Evolutionary conservation across 768 basidiomycete species (phyloP).

Genomic region (Boletus vinaceobasis): DNA sequence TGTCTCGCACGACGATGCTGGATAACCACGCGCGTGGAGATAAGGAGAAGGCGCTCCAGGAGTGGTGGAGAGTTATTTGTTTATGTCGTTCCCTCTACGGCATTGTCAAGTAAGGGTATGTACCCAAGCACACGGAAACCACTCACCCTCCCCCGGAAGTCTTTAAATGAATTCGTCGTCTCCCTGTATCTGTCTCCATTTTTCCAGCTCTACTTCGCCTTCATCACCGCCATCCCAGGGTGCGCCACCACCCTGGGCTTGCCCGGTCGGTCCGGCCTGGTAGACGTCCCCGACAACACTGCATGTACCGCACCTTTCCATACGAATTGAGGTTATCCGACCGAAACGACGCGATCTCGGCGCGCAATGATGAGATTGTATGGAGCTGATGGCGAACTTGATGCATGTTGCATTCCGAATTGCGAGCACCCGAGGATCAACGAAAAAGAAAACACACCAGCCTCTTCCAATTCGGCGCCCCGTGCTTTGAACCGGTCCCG

Average conservation of each 20-base stretch:
- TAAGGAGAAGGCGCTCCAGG: constrained; percentile 82
- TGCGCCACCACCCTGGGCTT: constrained; percentile 3
- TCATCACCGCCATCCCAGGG: constrained; percentile 29
- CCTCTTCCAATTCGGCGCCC: constrained; percentile 96
- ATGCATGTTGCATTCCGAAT: constrained; percentile 36
- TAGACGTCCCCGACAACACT: constrained; percentile 81
- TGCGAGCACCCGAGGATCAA: background rate
- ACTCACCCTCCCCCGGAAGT: constrained; percentile 90
- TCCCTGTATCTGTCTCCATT: constrained; percentile 94
- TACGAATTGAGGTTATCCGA: constrained; percentile 96
- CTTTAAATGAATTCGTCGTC: constrained; percentile 97
- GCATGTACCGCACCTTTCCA: constrained; percentile 99
- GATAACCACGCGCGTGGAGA: constrained; percentile 79
- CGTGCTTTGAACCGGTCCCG: constrained; percentile 96
- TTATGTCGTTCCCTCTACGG: constrained; percentile 81
- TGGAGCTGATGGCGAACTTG: constrained; percentile 96
- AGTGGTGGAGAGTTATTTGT: constrained; percentile 91
- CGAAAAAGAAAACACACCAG: constrained; percentile 26
- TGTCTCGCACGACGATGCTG: constrained; percentile 86
- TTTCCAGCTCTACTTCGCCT: constrained; percentile 70
- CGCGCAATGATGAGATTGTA: constrained; percentile 87
- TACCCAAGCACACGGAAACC: background rate
- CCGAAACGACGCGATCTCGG: constrained; percentile 89
- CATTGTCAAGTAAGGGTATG: background rate
- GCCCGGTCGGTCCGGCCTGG: constrained; percentile 7